Evolutionary conservation across 768 basidiomycete genomes (phyloP).

Genomic region (Cubamyces lactineus): DNA sequence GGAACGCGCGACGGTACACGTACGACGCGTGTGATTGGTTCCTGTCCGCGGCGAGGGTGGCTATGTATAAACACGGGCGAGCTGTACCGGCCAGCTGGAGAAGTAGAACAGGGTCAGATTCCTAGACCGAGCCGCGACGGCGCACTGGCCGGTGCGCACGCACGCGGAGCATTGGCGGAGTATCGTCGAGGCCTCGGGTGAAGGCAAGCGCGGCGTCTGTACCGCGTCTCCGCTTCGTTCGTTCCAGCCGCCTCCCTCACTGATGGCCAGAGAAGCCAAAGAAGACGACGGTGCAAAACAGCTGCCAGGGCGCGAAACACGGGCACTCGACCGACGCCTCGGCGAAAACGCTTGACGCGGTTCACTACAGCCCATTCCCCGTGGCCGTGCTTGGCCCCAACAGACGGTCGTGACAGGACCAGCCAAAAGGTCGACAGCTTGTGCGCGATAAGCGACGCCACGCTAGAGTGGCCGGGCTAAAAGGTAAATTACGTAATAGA

Average conservation of each 20-base stretch:
- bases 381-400: too few relatives aligned
- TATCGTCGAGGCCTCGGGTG: slow-evolving; percentile 2
- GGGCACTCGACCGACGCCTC: background rate
- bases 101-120: background rate
- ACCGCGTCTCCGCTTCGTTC: too few relatives aligned
- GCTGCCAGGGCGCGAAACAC: background rate
- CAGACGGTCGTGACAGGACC: background rate
- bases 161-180: slow-evolving; percentile 4
- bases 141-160: background rate
- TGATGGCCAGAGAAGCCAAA: background rate
- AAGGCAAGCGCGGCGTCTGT: background rate
- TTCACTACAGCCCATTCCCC: background rate
- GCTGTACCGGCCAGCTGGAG: background rate
- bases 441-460: background rate
- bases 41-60: background rate
- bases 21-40: background rate
- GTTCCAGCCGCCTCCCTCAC: background rate
- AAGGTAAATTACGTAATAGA: slow-evolving; percentile 4
- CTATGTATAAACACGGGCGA: background rate
- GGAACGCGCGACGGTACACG: background rate
- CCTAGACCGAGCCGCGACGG: background rate
- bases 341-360: background rate
- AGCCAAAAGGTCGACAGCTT: background rate
- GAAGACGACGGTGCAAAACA: background rate
- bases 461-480: background rate